Conservation (phyloP, 805 yeast genomes). For the Suhomyces canberraensis region DNA sequence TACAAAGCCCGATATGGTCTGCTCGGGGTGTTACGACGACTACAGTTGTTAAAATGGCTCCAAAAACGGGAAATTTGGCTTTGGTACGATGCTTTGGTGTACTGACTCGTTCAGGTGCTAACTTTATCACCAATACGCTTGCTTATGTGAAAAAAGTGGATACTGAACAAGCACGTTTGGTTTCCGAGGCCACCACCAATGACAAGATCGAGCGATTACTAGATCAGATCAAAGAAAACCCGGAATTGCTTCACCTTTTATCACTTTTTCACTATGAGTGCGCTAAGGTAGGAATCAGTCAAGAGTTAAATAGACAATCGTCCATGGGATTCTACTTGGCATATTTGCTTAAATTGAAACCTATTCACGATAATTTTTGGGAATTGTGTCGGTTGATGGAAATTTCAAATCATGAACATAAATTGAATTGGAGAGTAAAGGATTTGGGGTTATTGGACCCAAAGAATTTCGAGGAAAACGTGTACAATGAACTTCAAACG, state of each 20-base stretch:
- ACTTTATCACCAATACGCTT: conserved; percentile 17
- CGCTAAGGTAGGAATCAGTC: conserved; percentile 24
- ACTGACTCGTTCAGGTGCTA: no score
- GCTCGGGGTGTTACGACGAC: no score
- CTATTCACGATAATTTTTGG: conserved; percentile 38
- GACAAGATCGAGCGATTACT: conserved; percentile 25
- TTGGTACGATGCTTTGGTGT: no score
- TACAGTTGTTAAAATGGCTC: no score
- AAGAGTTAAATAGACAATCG: conserved; percentile 9
- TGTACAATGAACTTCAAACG: conserved; percentile 23
- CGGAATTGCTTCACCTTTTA: conserved; percentile 30
- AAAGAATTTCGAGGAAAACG: conserved; percentile 24
- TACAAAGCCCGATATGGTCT: no score
- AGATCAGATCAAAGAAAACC: conserved; percentile 17
- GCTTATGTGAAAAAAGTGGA: conserved; percentile 30
- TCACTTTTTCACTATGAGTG: conserved; percentile 33
- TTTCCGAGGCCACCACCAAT: conserved; percentile 14
- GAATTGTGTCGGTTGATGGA: conserved; percentile 28
- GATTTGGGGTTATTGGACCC: conserved; percentile 41
- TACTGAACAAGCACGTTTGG: conserved; percentile 19
- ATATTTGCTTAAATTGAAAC: conserved; percentile 21
- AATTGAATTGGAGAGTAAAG: conserved; percentile 19
- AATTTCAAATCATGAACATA: conserved; percentile 30
- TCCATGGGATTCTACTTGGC: conserved; percentile 17
- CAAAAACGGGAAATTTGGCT: no score